Percentiles rank a stretch among this genome's conserved stretches.
phyloP scores from a whole-genome alignment of 192 early-diverging fungal genomes.

The Podila verticillata region DNA sequence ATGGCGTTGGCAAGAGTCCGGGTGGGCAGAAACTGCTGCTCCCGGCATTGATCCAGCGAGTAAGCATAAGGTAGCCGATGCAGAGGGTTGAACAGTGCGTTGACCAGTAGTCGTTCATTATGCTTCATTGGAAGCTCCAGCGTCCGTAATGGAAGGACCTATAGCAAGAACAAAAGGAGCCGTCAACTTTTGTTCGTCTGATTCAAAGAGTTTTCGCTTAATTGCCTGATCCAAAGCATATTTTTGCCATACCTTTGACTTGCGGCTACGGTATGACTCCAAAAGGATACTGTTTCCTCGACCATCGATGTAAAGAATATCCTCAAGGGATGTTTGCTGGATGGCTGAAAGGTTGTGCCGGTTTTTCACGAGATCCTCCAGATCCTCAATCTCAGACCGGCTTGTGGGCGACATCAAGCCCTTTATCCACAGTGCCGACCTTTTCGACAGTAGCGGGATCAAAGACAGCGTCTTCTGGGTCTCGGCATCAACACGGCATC shows the following conservation, averaged over 20 bases:
- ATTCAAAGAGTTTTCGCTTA: no score
- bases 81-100: slow-evolving; percentile 20
- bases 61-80: slow-evolving; percentile 20
- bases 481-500: slow-evolving; percentile 21
- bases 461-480: slow-evolving; percentile 27
- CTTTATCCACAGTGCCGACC: slow-evolving; percentile 30
- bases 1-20: slow-evolving; percentile 4
- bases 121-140: slow-evolving; percentile 24
- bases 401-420: slow-evolving; percentile 3
- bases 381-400: slow-evolving; percentile 26
- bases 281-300: slow-evolving; percentile 11
- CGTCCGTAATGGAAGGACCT: slow-evolving; percentile 25
- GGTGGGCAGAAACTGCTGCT: not conserved
- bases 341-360: not conserved
- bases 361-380: slow-evolving; percentile 31
- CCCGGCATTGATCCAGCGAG: slow-evolving; percentile 24
- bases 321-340: not conserved
- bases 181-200: not conserved
- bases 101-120: slow-evolving; percentile 23
- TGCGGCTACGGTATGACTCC: slow-evolving; percentile 1
- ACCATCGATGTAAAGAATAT: slow-evolving; percentile 6
- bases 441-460: slow-evolving; percentile 35
- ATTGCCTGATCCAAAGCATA: no score
- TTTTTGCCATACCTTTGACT: slow-evolving; percentile 7
- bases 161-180: not conserved